Evolutionary conservation across 1,284 basidiomycete species (phyloP), one percentile per base, ranked within the genome.

Genomic region (Schizophyllum commune): DNA sequence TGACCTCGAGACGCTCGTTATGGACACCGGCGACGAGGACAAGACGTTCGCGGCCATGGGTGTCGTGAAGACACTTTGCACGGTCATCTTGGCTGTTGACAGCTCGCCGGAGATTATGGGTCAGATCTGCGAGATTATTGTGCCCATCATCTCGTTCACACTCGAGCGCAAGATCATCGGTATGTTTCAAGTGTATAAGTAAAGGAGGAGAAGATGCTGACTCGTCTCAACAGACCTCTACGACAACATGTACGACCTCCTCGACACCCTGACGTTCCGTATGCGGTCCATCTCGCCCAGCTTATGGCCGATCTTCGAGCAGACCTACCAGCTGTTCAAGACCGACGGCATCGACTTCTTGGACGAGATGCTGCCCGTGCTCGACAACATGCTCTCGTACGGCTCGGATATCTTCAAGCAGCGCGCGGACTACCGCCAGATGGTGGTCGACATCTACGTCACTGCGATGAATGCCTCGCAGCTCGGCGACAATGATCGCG

Each of bases 331-430:
- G 63, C 76, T 91, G n/a, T 93, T 96, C 83, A 94, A 93, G 74
- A 78, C 82, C 4, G 87, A 90, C 47, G 92, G 91, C 13, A 78
- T 92, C 53, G 93, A 95, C 74, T 96, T 93, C 79, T 78, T 94
- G 60, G 89, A 92, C 65, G 91, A 96, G 72, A 95, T 95, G 92
- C 80, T 94, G 54, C 90, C 92, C 7, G 87, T 90, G 2, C 75
- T 96, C 60, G 92, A 95, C 77, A 96, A 96, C 78, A 92, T 94
- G 72, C 80, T 96, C 59, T 92, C 90, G 13, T 96, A 88, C 70
- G 94, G 94, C 9, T 79, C 83, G 19, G 89, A 93, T 13, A 76
- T 85, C 13, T 88, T 96, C 73, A 86, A 88, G 68, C 70, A 81
- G 34, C 86, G 85, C 58, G 73, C 83, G 0, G 89, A 93, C 66